Percentiles rank a stretch among this genome's conserved stretches.
Evolutionary conservation across 768 basidiomycete genomes (phyloP).

Genomic region (Leucocoprinus sp.): DNA sequence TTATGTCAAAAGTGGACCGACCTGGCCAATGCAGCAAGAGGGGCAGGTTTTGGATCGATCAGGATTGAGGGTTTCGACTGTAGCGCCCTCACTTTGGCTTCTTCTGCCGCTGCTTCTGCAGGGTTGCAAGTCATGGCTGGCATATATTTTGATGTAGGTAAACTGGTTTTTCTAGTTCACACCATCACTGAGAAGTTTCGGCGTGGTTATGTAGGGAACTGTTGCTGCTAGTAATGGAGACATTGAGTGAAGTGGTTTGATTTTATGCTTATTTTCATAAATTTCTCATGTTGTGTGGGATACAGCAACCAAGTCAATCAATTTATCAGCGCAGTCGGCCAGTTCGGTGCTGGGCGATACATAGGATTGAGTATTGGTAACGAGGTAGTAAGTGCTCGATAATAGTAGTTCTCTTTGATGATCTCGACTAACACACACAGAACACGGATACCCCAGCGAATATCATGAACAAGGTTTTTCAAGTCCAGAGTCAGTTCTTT

Average conservation of each 20-base stretch:
- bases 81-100: constrained; percentile 26
- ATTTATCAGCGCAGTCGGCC: constrained; percentile 24
- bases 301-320: constrained; percentile 27
- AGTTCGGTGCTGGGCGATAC: constrained; percentile 25
- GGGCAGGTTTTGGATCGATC: constrained; percentile 25
- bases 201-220: constrained; percentile 19
- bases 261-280: background rate
- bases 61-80: constrained; percentile 30
- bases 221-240: constrained; percentile 19
- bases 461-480: constrained; percentile 28
- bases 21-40: constrained; percentile 22
- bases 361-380: constrained; percentile 30
- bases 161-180: background rate
- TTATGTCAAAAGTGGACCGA: constrained; percentile 24
- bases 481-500: constrained; percentile 24
- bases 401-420: background rate
- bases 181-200: background rate
- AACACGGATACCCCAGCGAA: constrained; percentile 23
- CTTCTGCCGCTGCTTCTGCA: constrained; percentile 23
- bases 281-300: background rate
- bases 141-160: constrained; percentile 23
- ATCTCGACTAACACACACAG: constrained; percentile 10
- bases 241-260: constrained; percentile 21
- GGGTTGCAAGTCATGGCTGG: constrained; percentile 27
- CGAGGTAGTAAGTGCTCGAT: constrained; percentile 18